Evolutionary conservation across 805 yeast species (phyloP).

Genomic region (Starmerella bacillaris): DNA sequence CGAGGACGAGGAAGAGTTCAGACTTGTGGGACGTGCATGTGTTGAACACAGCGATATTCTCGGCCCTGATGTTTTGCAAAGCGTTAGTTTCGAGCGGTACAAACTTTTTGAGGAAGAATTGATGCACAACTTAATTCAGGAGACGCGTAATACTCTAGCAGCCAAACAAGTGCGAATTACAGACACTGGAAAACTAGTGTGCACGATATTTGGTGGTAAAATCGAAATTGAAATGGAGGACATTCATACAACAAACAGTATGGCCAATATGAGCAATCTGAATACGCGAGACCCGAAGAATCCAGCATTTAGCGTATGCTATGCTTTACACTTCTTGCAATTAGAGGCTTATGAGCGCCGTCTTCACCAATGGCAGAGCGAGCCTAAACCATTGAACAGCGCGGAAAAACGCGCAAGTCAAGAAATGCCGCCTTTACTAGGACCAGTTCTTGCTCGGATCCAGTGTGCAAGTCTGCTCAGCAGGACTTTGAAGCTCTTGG

Average conservation of each 20-base stretch:
- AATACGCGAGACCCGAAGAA: slow-evolving; percentile 12
- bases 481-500: slow-evolving; percentile 10
- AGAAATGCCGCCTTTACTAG: slow-evolving; percentile 14
- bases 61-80: neutral
- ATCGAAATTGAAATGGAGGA: slow-evolving; percentile 54
- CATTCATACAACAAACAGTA: slow-evolving; percentile 8
- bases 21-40: neutral
- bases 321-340: slow-evolving; percentile 40
- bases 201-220: slow-evolving; percentile 47
- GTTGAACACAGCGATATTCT: neutral
- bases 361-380: slow-evolving; percentile 23
- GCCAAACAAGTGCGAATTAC: slow-evolving; percentile 53
- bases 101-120: slow-evolving; percentile 78
- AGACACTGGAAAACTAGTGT: slow-evolving; percentile 37
- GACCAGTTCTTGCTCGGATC: slow-evolving; percentile 23
- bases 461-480: slow-evolving; percentile 15
- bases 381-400: slow-evolving; percentile 17
- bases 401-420: slow-evolving; percentile 5
- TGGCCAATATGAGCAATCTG: no score
- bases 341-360: slow-evolving; percentile 38
- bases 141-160: slow-evolving; percentile 43
- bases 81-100: slow-evolving; percentile 47
- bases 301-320: slow-evolving; percentile 37
- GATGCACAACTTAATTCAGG: slow-evolving; percentile 58
- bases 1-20: neutral